Base-by-base conservation (phyloP, 164 flowering plant genomes). In the Chimonanthus praecox region DNA sequence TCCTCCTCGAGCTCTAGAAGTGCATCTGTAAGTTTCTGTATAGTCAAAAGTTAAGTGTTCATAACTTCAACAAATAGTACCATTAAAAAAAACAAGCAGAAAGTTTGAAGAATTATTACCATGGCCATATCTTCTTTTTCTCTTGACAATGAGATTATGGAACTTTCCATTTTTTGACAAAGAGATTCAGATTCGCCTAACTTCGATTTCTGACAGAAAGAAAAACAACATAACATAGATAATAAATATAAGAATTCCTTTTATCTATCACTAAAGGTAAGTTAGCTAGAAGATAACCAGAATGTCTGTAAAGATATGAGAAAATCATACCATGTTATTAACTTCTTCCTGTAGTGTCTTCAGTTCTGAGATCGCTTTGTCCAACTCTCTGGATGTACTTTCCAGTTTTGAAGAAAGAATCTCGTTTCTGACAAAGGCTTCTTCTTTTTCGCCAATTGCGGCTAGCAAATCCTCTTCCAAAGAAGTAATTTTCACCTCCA, bases 1-100 rank as follows among this genome's bases (percentile, higher is more conserved):
- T 92, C 97, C 81, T 92, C 98, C 81, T 89, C 98, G 81, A 88
- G 81, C 76, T 87, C 87, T 83, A 95, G 69, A 79, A 95, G 96
- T 69, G 97, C 89, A 77, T 92, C 80, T 11, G 91, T 81, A 48
- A 95, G 87, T 86, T 88, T 92, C 99, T 95, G 85, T 74, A 81
- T 33, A 73, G 43, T 58, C 10, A 49, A 51, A 69, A 58, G 60
- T 67, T 16, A 64, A 77, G 8, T n/a, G 49, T 70, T 60, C 15
- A 49, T 49, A 48, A 49, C 44, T 74, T 48, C 20, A 46, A 66
- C 44, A 33, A 75, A 49, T 69, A 3, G 20, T 18, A 66, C 47
- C 65, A 33, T 44, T 6, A 70, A 45, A 70, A 21, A 51, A 58
- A 58, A 68, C 13, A 9, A 4, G 33, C 18, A 43, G 66, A 58